Conservation (phyloP, 495 filamentous ascomycete genomes). For the Hyphodiscus hymeniophilus region DNA sequence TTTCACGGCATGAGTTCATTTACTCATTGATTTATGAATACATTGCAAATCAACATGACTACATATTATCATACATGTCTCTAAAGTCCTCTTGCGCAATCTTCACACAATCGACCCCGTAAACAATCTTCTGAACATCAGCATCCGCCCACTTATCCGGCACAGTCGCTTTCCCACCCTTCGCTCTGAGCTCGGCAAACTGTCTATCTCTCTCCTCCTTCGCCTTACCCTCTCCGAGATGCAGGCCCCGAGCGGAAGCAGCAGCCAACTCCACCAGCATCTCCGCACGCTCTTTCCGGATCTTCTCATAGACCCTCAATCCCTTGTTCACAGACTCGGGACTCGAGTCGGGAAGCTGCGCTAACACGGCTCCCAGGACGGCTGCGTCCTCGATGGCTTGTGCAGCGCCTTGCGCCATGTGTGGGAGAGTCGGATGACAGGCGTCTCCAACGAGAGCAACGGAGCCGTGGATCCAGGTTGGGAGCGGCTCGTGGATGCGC, state of each 20-base stretch:
- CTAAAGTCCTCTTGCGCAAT: slow-evolving; percentile 8
- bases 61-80: not conserved
- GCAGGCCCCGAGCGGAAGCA: slow-evolving; percentile 55
- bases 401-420: slow-evolving; percentile 61
- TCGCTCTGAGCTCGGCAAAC: slow-evolving; percentile 51
- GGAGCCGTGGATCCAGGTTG: slow-evolving; percentile 58
- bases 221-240: slow-evolving; percentile 64
- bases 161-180: slow-evolving; percentile 30
- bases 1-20: no score
- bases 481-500: slow-evolving; percentile 58
- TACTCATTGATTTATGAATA: no score
- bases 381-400: slow-evolving; percentile 76
- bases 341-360: slow-evolving; percentile 40
- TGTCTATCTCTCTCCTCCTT: slow-evolving; percentile 67
- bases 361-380: slow-evolving; percentile 56
- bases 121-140: slow-evolving; percentile 65
- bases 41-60: no score
- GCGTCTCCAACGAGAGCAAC: slow-evolving; percentile 69
- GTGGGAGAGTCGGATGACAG: slow-evolving; percentile 71
- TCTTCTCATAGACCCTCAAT: slow-evolving; percentile 62
- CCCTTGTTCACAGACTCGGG: slow-evolving; percentile 52
- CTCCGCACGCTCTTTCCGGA: slow-evolving; percentile 63
- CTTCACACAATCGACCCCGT: slow-evolving; percentile 35
- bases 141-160: slow-evolving; percentile 74
- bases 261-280: slow-evolving; percentile 62